These are phyloP conservation scores for Chlorencoelia australis DNA, from an alignment of 2,329 filamentous ascomycete species.

Conservation along the genomic window DNA sequence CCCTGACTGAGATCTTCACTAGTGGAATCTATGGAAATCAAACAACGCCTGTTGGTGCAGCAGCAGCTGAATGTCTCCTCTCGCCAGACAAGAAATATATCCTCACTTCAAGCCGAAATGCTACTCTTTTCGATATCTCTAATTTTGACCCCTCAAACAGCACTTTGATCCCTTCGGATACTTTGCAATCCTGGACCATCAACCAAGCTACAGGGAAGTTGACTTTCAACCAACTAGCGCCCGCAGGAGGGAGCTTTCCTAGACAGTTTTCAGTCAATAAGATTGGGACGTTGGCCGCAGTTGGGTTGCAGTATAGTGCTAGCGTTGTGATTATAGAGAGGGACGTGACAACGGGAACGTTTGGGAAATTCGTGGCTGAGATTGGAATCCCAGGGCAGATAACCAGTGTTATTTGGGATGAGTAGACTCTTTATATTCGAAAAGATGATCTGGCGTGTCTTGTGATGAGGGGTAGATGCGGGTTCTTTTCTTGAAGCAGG, in stretches of 20 bases:
- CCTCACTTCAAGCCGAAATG: slow-evolving; percentile 58
- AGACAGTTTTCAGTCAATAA: slow-evolving; percentile 39
- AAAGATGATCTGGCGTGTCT: neutral
- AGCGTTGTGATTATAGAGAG: slow-evolving; percentile 33
- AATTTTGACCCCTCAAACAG: slow-evolving; percentile 36
- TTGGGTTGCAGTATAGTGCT: slow-evolving; percentile 33
- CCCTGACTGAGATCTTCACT: slow-evolving; percentile 38
- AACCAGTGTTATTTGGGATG: slow-evolving; percentile 24
- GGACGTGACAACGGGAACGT: slow-evolving; percentile 32
- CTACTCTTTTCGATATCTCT: slow-evolving; percentile 41
- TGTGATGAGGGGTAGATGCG: neutral
- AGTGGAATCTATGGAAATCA: slow-evolving; percentile 39
- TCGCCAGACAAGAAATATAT: slow-evolving; percentile 53
- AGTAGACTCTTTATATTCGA: slow-evolving; percentile 7
- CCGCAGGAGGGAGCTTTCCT: slow-evolving; percentile 36
- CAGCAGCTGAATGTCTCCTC: slow-evolving; percentile 42
- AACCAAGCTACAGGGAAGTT: slow-evolving; percentile 36
- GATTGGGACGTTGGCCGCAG: slow-evolving; percentile 34
- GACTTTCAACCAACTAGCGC: slow-evolving; percentile 32
- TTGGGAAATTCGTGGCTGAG: slow-evolving; percentile 26
- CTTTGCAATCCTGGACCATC: slow-evolving; percentile 53
- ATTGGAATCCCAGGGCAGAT: slow-evolving; percentile 18
- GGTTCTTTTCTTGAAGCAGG: no score
- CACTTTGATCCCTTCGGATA: slow-evolving; percentile 45
- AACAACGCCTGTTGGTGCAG: slow-evolving; percentile 32